Evolutionary conservation across 345 rosid species (phyloP), one percentile per base, ranked within the genome.

Genomic region (Salix arbutifolia): DNA sequence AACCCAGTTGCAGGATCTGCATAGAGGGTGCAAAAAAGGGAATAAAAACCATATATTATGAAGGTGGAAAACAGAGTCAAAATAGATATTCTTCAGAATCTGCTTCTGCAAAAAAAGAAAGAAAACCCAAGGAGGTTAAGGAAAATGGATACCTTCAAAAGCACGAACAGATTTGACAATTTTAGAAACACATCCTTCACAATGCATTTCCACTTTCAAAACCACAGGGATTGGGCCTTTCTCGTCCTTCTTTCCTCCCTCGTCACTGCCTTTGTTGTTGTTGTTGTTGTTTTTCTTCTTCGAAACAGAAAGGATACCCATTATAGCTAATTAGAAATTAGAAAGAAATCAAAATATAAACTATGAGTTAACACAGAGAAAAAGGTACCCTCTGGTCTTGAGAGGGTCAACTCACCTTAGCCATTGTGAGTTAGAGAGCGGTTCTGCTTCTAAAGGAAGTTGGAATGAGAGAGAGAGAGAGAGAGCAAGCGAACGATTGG

Each of bases 161-260:
- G 76, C 67, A 42, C 84, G 91, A 69, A 87, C 74, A 8, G 77
- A 40, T 18, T 87, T 89, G 69, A 71, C 79, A 80, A 95, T 79
- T 76, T 87, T 91, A 37, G 86, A 71, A 33, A 91, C 90, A 44
- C 99, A 96, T 2, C 99, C 98, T 6, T 85, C 97, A 67, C 99
- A 96, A 69, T 92, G 92, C 90, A 90, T 91, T 38, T 93, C 94
- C 1, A 89, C 69, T 76, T 90, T 96, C 78, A 96, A 81, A 76
- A 96, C 89, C 71, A 87, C 85, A 13, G 86, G 73, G 11, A 71
- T 4, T 1, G 86, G 37, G 25, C 76, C 79, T 35, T 82, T 80
- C n/a, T 79, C 79, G 2, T 81, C 78, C 53, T 80, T 75, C 71
- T 74, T 79, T 62, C 75, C 85, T 71, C 40, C 69, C 19, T 21